Evolutionary conservation across 2,329 filamentous ascomycete genomes (phyloP), one percentile per base, ranked within the genome.

Genomic region (Neocucurbitaria cava): DNA sequence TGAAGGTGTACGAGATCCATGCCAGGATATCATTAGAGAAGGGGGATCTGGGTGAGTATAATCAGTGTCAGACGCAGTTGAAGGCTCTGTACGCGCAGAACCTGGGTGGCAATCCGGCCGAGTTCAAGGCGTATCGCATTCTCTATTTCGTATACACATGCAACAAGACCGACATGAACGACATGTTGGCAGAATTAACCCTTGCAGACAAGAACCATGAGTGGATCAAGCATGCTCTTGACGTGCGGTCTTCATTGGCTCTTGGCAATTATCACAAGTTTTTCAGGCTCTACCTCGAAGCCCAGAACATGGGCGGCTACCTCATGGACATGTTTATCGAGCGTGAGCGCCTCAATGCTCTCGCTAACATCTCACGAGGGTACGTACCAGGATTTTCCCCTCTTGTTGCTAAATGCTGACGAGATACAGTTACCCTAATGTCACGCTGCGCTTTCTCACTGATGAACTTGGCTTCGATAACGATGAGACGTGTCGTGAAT

Each of bases 1-100:
- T 98, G 61, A 89, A 86, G 59, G 95, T 97, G 43, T 99, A 99
- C 78, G 95, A 99, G 80, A 96, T 94, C 58, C 95, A 99, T 79
- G 95, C 94, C 61, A 89, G 95, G 57, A 98, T 99, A 79, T 95
- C 95, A 65, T 83, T 99, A 78, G 94, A 99, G 79, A 97, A 96
- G 85, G 92, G 91, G 80, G 95, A 99, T 83, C 87, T 98, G 82
- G 94, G 95, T 99, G 95, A 99, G 95, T 99, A 99, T 95, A 99
- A 99, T 83, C 95, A 99, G 85, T 99, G 95, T 79, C 95, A 99
- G 83, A 98, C 95, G 71, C 95, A 99, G 81, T 84, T 99, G 74
- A 91, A 92, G 78, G 92, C 90, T 64, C 82, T 99, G 71, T 98
- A 99, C 79, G 86, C 87, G 76, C 86, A 91, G 80, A 90, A 91